These are phyloP conservation scores for Xylaria arbuscula DNA, from an alignment of 2,329 filamentous ascomycete species.

Conservation along the genomic window DNA sequence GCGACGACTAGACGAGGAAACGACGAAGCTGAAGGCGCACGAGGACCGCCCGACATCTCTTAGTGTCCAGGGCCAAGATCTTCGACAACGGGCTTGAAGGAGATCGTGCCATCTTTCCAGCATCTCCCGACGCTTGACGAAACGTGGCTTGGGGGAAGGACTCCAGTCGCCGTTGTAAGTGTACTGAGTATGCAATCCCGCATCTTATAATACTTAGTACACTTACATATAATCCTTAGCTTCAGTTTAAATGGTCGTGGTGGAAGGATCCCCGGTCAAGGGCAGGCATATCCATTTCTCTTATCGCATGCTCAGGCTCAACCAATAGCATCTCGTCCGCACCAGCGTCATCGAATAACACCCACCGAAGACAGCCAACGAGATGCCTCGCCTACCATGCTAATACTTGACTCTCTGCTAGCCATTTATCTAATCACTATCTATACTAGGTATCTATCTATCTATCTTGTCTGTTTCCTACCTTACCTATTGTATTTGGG, in stretches of 20 bases:
- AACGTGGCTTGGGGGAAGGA: background rate
- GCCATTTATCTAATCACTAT: background rate
- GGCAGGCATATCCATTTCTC: slow-evolving; percentile 26
- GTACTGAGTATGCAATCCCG: slow-evolving; percentile 10
- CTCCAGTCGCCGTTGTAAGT: too few relatives aligned
- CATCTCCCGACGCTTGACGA: background rate
- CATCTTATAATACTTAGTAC: slow-evolving; percentile 23
- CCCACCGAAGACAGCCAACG: slow-evolving; percentile 33
- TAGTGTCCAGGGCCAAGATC: background rate
- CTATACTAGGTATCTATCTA: background rate
- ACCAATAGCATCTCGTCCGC: slow-evolving; percentile 31
- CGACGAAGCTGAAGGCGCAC: slow-evolving; percentile 6
- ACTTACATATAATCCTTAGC: background rate
- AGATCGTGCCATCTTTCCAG: background rate
- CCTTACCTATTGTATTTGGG: slow-evolving; percentile 5
- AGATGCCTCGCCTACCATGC: slow-evolving; percentile 21
- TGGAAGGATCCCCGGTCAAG: slow-evolving; percentile 4
- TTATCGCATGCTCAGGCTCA: slow-evolving; percentile 37
- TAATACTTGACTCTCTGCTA: background rate
- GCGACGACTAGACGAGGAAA: background rate
- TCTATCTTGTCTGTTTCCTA: background rate
- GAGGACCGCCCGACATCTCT: background rate
- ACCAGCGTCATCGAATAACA: slow-evolving; percentile 18
- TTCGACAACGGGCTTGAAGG: background rate
- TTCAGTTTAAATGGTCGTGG: background rate